phyloP scores from a whole-genome alignment of 116 monocot species.

The Trichopus zeylanicus region DNA sequence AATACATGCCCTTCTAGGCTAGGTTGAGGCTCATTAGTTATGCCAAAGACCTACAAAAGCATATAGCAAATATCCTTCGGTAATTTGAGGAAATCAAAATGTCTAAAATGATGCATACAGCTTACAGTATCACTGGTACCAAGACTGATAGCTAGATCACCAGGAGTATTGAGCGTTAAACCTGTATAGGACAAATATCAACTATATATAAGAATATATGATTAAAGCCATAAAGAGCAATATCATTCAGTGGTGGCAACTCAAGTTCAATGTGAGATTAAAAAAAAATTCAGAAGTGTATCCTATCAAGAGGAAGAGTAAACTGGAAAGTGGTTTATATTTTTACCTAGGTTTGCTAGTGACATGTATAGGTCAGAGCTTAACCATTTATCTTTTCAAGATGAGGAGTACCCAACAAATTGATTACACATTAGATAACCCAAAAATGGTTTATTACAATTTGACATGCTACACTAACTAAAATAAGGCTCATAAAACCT shows the following conservation, averaged over 20 bases:
- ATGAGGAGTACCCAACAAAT: not conserved
- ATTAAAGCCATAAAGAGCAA: too few species aligned
- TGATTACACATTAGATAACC: too few species aligned
- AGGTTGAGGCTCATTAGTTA: slow-evolving; percentile 60
- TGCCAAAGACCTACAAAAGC: slow-evolving; percentile 83
- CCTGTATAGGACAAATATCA: slow-evolving; percentile 21
- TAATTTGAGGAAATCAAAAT: not conserved
- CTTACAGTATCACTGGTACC: slow-evolving; percentile 97
- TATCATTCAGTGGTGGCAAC: too few species aligned
- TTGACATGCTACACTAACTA: too few species aligned
- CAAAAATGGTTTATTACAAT: too few species aligned
- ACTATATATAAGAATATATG: not conserved
- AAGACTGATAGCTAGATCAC: slow-evolving; percentile 94
- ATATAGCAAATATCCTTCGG: not conserved
- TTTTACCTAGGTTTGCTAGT: too few species aligned
- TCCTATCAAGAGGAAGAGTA: too few species aligned
- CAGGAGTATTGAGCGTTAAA: slow-evolving; percentile 76
- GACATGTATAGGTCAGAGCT: not conserved
- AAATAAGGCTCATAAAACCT: too few species aligned
- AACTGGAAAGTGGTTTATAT: too few species aligned
- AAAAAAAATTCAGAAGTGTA: too few species aligned
- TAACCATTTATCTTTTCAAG: not conserved
- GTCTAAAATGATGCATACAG: slow-evolving; percentile 1
- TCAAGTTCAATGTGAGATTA: too few species aligned
- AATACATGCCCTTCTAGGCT: slow-evolving; percentile 87